Percentiles rank a stretch among this genome's conserved stretches.
Evolutionary conservation across 2,329 filamentous ascomycete genomes (phyloP).

Genomic region (Cytospora paraplurivora): DNA sequence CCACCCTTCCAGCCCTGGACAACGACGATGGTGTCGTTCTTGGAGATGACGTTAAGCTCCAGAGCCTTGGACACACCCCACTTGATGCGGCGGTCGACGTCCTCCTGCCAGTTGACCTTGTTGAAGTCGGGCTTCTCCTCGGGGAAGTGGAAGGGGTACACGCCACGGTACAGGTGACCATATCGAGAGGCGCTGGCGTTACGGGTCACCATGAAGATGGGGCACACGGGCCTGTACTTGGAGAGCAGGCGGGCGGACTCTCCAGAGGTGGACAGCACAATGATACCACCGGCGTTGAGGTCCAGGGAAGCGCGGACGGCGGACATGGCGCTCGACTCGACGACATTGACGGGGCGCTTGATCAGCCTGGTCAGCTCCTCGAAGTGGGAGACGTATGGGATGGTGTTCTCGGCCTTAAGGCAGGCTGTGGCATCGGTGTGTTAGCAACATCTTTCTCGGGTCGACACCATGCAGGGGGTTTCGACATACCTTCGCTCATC

Average conservation of each 20-base stretch:
- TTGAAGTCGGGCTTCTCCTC: conserved; percentile 94
- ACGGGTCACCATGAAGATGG: conserved; percentile 98
- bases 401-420: conserved; percentile 93
- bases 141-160: conserved; percentile 95
- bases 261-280: conserved; percentile 94
- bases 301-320: conserved; percentile 94
- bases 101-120: conserved; percentile 95
- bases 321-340: conserved; percentile 95
- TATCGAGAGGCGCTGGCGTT: conserved; percentile 83
- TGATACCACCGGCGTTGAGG: conserved; percentile 92
- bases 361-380: conserved; percentile 88
- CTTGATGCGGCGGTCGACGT: conserved; percentile 95
- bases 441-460: conserved; percentile 2
- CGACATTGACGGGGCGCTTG: conserved; percentile 80
- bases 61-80: conserved; percentile 91
- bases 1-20: conserved; percentile 91
- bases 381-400: conserved; percentile 95
- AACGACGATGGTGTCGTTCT: conserved; percentile 76
- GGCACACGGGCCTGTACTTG: conserved; percentile 98
- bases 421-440: conserved; percentile 53
- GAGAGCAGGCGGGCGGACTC: conserved; percentile 92
- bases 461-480: too few relatives aligned
- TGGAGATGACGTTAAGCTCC: conserved; percentile 73
- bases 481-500: conserved; percentile 80
- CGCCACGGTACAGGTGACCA: conserved; percentile 93